These are phyloP conservation scores for Earliella scabrosa DNA, from an alignment of 1,284 basidiomycete species.

Conservation along the genomic window DNA sequence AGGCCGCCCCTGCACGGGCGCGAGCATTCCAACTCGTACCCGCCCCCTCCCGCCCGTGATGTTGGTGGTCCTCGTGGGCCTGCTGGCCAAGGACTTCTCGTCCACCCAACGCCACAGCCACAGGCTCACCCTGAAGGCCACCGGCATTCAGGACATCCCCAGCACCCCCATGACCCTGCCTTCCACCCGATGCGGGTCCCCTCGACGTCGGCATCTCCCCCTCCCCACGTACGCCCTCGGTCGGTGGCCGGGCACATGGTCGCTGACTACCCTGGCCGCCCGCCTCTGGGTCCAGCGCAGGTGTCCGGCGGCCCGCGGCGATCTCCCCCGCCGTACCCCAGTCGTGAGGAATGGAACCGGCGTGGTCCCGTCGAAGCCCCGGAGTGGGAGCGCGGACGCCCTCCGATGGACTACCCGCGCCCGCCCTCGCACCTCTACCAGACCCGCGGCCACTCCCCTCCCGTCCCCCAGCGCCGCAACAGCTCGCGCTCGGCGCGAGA, in stretches of 20 bases:
- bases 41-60: conserved; percentile 44
- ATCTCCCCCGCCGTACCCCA: conserved; percentile 62
- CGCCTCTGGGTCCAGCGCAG: conserved; percentile 58
- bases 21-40: conserved; percentile 50
- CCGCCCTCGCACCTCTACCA: conserved; percentile 25
- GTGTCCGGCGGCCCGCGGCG: conserved; percentile 28
- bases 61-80: conserved; percentile 51
- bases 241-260: conserved; percentile 42
- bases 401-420: conserved; percentile 29
- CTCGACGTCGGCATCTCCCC: conserved; percentile 58
- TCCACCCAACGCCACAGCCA: conserved; percentile 66
- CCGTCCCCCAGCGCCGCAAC: conserved; percentile 31
- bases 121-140: conserved; percentile 52
- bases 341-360: conserved; percentile 66
- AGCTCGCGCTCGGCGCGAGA: conserved; percentile 37
- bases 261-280: conserved; percentile 42
- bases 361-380: conserved; percentile 27
- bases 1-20: conserved; percentile 56
- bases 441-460: conserved; percentile 29
- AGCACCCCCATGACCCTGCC: conserved; percentile 55
- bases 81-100: conserved; percentile 57
- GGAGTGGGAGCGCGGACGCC: conserved; percentile 47
- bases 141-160: conserved; percentile 42
- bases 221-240: conserved; percentile 52
- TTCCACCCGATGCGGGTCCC: conserved; percentile 50